Evolutionary conservation across 345 rosid genomes (phyloP), one percentile per base, ranked within the genome.

Genomic region (Linum lewisii): DNA sequence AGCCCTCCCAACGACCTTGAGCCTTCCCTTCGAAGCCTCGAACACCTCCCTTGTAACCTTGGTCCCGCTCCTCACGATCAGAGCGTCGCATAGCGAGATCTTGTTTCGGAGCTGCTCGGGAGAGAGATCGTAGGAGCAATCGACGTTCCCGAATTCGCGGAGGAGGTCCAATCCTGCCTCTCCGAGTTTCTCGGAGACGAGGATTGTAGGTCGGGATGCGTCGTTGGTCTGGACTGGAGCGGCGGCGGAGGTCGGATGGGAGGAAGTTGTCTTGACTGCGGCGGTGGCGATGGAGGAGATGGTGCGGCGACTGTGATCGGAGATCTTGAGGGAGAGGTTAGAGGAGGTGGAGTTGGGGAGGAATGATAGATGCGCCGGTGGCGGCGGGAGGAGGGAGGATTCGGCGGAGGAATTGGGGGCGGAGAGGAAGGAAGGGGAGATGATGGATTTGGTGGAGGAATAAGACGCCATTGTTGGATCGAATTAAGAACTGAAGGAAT

Each of bases 41-140:
- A 51, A 51, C 21, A 51, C 54, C 54, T 51, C 23, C 21, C 54
- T 22, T 9, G 54, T 51, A 5, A 51, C 54, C 54, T 51, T 51
- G 54, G 54, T 51, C 24, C 54, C 54, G 54, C 54, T 51, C 54
- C 54, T 16, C 24, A 22, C 54, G 24, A 51, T 51, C 54, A 51
- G 54, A n/a, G 54, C 54, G 54, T 51, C 54, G 24, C 54, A 51
- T 16, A 22, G 19, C 54, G 23, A 22, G 54, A 51, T 51, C 54
- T 51, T 51, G 7, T 14, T 9, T 5, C 8, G 21, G 6, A 51
- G 54, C 11, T 19, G 19, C 54, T 51, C 54, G 21, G 54, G 54
- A 1, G 22, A 51, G 10, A 51, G 24, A 22, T 51, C 54, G 54
- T 51, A 51, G 23, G 54, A 19, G 54, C 54, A 51, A 22, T 51